Percentiles rank a stretch among this genome's conserved stretches.
Conservation (phyloP, 169 alveolate genomes). For the Plasmodium billcollinsi region DNA sequence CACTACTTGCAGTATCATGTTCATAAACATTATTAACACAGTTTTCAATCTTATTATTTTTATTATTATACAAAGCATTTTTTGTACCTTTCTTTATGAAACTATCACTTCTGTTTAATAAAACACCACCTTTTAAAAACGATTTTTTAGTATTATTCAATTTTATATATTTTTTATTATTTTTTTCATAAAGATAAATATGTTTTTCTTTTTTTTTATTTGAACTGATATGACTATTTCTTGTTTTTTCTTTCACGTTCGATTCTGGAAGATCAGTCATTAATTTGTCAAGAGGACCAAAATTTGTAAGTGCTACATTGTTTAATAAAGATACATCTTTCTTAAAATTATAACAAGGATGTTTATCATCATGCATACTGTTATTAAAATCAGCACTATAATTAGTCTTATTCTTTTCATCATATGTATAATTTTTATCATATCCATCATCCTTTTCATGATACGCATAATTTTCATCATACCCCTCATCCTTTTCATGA, state of each 20-base stretch:
- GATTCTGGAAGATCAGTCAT: conserved; percentile 6
- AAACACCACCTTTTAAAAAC: background rate
- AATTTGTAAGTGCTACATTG: background rate
- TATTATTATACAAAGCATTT: background rate
- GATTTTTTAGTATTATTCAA: background rate
- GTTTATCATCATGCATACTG: background rate
- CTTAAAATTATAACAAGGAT: too few relatives aligned
- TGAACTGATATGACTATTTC: conserved; percentile 4
- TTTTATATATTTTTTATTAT: conserved; percentile 7
- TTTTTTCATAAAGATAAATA: background rate
- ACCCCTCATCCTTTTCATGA: background rate
- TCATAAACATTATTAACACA: background rate
- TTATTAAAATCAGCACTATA: background rate
- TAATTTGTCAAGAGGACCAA: conserved; percentile 17
- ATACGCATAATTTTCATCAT: too few relatives aligned
- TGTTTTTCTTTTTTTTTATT: background rate
- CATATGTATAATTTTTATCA: background rate
- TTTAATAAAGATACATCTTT: too few relatives aligned
- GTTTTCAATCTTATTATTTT: background rate
- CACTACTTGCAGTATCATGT: background rate
- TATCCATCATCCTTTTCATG: too few relatives aligned
- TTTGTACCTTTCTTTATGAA: conserved; percentile 13
- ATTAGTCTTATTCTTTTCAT: background rate
- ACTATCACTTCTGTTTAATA: background rate
- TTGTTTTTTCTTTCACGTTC: conserved; percentile 3